phyloP scores from a whole-genome alignment of 768 basidiomycete species.

The Tylopilus cervinicoccineus region DNA sequence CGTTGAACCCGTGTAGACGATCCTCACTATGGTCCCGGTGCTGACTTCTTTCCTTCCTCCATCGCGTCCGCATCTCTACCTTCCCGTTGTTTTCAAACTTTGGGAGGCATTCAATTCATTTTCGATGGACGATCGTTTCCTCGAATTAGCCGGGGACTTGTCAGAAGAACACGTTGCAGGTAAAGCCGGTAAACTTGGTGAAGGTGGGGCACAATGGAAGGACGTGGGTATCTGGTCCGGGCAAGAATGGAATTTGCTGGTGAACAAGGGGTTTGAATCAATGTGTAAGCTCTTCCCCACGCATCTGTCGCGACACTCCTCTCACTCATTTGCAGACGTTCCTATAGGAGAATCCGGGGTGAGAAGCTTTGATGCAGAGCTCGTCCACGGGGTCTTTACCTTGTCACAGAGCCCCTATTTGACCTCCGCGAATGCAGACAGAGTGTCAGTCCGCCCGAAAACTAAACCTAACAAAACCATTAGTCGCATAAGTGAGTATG shows the following conservation, averaged over 20 bases:
- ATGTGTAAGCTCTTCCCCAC: slow-evolving; percentile 49
- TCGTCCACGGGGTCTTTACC: neutral
- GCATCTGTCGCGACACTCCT: slow-evolving; percentile 36
- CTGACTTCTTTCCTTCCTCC: slow-evolving; percentile 76
- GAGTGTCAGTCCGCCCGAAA: slow-evolving; percentile 49
- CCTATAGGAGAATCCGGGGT: slow-evolving; percentile 68
- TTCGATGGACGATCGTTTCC: slow-evolving; percentile 67
- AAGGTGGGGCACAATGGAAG: slow-evolving; percentile 61
- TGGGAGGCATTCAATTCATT: slow-evolving; percentile 80
- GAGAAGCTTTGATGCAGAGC: slow-evolving; percentile 11
- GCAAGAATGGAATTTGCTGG: slow-evolving; percentile 76
- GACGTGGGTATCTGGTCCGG: slow-evolving; percentile 90
- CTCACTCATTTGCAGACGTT: slow-evolving; percentile 11
- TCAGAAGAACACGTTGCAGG: slow-evolving; percentile 73
- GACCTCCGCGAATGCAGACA: slow-evolving; percentile 70
- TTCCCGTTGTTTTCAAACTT: slow-evolving; percentile 67
- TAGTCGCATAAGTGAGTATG: slow-evolving; percentile 52
- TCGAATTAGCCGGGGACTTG: slow-evolving; percentile 66
- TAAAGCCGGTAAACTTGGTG: slow-evolving; percentile 51
- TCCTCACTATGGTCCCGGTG: slow-evolving; percentile 68
- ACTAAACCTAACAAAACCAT: slow-evolving; percentile 66
- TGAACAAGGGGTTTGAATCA: slow-evolving; percentile 77
- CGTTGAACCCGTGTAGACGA: slow-evolving; percentile 40
- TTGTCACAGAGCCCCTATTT: slow-evolving; percentile 51
- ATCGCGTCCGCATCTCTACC: slow-evolving; percentile 58